phyloP scores from a whole-genome alignment of 2,329 filamentous ascomycete species.

The Stromatinia cepivora region DNA sequence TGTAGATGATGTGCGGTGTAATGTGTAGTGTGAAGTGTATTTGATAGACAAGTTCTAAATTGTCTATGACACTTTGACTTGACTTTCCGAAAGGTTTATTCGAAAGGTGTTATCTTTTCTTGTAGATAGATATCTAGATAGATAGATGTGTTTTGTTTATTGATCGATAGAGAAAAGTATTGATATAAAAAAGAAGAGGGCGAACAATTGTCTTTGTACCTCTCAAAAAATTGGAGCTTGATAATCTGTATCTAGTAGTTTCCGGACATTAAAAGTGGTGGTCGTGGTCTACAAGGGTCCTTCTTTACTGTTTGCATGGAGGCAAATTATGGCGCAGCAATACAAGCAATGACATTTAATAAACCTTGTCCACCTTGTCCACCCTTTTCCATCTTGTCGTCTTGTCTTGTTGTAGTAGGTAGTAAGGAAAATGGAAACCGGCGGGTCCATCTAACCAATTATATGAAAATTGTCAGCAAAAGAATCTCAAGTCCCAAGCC shows the following conservation, averaged over 20 bases:
- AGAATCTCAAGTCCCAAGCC: background rate
- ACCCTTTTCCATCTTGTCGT: no score
- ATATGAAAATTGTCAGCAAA: no score
- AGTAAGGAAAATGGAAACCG: no score
- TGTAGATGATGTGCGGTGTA: conserved; percentile 4
- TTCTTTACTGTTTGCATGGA: conserved; percentile 8
- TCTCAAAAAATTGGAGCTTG: conserved; percentile 10
- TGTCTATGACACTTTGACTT: background rate
- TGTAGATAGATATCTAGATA: background rate
- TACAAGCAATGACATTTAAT: background rate
- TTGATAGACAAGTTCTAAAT: conserved; percentile 8
- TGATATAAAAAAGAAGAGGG: background rate
- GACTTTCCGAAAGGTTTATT: background rate
- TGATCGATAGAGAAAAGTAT: conserved; percentile 4
- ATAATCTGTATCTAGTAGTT: conserved; percentile 11
- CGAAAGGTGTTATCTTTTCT: background rate
- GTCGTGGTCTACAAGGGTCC: background rate
- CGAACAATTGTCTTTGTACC: conserved; percentile 18
- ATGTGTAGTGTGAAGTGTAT: background rate
- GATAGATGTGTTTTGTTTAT: background rate
- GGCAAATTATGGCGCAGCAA: conserved; percentile 17
- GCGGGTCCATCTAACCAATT: no score
- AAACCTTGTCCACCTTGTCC: no score
- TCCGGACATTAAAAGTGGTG: conserved; percentile 20
- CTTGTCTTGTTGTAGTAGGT: no score